These are phyloP conservation scores for Suhomyces maxii DNA, from an alignment of 1,139 yeast species.

Conservation along the genomic window DNA sequence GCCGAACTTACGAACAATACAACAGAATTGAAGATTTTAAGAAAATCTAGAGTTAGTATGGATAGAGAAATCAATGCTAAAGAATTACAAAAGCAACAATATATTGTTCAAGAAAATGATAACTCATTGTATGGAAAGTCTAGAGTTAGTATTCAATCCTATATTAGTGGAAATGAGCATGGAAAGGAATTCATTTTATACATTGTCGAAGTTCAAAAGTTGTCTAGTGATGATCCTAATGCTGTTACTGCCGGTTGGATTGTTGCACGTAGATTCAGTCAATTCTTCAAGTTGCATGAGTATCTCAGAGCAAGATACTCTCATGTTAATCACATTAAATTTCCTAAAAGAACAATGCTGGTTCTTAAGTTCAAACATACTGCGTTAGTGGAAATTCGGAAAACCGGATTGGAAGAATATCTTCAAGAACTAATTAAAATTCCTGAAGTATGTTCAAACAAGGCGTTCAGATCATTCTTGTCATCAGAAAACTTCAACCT, in stretches of 20 bases:
- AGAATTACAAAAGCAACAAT: conserved; percentile 76
- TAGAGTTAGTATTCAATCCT: conserved; percentile 63
- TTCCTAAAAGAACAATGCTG: conserved; percentile 64
- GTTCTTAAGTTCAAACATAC: conserved; percentile 66
- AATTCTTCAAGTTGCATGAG: conserved; percentile 71
- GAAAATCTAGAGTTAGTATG: conserved; percentile 64
- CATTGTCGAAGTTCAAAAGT: conserved; percentile 72
- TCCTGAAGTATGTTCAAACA: conserved; percentile 72
- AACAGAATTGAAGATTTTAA: conserved; percentile 64
- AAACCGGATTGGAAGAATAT: conserved; percentile 60
- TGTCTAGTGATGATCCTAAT: conserved; percentile 42
- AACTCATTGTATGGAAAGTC: conserved; percentile 77
- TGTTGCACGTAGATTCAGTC: conserved; percentile 84
- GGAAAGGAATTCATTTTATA: conserved; percentile 68
- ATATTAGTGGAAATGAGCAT: conserved; percentile 55
- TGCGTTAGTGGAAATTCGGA: conserved; percentile 66
- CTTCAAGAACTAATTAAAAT: conserved; percentile 55
- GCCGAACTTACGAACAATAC: conserved; percentile 82
- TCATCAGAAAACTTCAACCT: conserved; percentile 67
- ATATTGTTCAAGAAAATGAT: conserved; percentile 79
- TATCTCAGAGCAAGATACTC: conserved; percentile 59
- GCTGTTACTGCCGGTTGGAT: conserved; percentile 78
- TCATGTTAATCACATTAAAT: conserved; percentile 48
- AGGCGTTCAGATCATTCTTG: conserved; percentile 70
- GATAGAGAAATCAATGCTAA: conserved; percentile 69